phyloP scores from a whole-genome alignment of 2,329 filamentous ascomycete genomes.

The Fusarium temperatum region DNA sequence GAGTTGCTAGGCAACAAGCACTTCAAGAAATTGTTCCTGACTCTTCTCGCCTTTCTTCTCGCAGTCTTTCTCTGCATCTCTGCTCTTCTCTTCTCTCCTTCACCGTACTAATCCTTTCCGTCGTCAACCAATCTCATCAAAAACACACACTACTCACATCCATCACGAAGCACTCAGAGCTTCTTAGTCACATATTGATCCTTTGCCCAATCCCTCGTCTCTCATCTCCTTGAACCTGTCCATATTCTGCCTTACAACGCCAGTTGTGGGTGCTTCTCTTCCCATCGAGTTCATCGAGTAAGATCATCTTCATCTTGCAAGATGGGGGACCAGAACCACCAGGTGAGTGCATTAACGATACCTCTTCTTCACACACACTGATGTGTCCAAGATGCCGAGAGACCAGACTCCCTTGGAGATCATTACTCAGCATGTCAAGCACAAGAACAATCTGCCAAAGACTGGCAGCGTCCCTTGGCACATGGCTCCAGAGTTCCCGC shows the following conservation, averaged over 20 bases:
- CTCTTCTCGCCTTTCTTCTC: not conserved
- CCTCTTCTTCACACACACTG: not conserved
- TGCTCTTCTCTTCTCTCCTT: not conserved
- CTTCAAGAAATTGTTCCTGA: not conserved
- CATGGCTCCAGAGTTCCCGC: slow-evolving; percentile 36
- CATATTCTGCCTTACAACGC: no score
- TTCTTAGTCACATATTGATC: not conserved
- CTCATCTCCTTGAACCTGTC: not conserved
- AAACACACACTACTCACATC: not conserved
- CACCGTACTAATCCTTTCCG: not conserved
- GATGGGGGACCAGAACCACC: not conserved
- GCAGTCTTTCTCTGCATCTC: not conserved
- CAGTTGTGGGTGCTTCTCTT: not conserved
- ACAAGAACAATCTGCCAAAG: not conserved
- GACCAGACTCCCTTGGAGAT: slow-evolving; percentile 2
- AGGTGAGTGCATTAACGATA: not conserved
- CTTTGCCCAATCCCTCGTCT: not conserved
- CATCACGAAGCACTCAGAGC: not conserved
- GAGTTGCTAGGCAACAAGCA: not conserved
- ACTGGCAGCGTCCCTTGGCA: slow-evolving; percentile 17
- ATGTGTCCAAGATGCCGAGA: not conserved
- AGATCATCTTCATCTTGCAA: not conserved
- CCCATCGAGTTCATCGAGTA: not conserved
- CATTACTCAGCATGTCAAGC: slow-evolving; percentile 16
- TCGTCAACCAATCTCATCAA: not conserved